phyloP scores from a whole-genome alignment of 768 basidiomycete species.

The Pulveroboletus sp. region DNA sequence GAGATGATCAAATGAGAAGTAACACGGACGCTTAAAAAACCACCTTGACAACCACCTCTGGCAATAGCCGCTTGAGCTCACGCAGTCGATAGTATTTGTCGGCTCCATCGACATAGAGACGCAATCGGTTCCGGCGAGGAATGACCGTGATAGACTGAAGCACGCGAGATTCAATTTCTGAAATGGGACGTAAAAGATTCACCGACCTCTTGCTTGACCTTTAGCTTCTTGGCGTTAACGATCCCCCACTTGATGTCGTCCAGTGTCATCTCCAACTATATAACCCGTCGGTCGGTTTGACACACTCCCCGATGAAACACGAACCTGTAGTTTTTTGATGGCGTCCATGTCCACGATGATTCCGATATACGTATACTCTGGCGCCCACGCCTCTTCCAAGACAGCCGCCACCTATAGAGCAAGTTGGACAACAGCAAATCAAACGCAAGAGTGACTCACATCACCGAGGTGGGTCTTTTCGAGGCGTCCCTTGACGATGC shows the following conservation, averaged over 20 bases:
- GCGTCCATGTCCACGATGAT: slow-evolving; percentile 88
- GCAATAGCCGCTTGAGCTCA: slow-evolving; percentile 78
- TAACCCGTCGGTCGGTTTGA: neutral
- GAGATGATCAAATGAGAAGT: neutral
- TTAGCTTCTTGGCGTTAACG: slow-evolving; percentile 80
- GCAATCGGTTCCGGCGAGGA: slow-evolving; percentile 66
- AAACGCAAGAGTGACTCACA: slow-evolving; percentile 42
- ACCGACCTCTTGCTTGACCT: slow-evolving; percentile 80
- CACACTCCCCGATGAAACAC: neutral
- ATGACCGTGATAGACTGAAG: slow-evolving; percentile 73
- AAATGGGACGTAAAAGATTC: neutral
- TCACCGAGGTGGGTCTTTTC: slow-evolving; percentile 95
- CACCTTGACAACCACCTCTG: slow-evolving; percentile 89
- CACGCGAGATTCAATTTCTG: neutral
- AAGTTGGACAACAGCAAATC: neutral
- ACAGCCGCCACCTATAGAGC: slow-evolving; percentile 74
- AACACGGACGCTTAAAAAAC: neutral
- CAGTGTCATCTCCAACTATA: slow-evolving; percentile 83
- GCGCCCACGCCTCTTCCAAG: slow-evolving; percentile 94
- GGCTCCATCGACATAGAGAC: slow-evolving; percentile 72
- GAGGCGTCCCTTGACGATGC: slow-evolving; percentile 93
- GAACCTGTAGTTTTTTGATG: slow-evolving; percentile 82
- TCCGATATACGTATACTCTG: slow-evolving; percentile 88
- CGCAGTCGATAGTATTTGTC: slow-evolving; percentile 83
- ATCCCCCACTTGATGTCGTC: slow-evolving; percentile 94